phyloP scores from a whole-genome alignment of 176 grass and related monocot genomes.

The Eremochloa ophiuroides region DNA sequence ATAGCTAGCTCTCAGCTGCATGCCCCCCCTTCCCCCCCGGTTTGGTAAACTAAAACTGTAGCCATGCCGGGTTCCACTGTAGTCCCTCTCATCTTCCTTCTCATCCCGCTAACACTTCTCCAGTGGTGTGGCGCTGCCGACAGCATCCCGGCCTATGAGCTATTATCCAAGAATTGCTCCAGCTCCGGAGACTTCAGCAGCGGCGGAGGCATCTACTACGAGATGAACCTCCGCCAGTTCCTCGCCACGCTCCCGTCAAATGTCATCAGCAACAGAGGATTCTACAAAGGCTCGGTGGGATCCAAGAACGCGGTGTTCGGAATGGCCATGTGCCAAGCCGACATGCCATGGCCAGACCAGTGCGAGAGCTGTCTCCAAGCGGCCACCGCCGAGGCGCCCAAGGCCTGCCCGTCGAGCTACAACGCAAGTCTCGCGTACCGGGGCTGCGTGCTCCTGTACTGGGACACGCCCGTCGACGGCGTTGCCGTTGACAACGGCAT shows the following conservation, averaged over 20 bases:
- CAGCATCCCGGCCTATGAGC: too few relatives aligned
- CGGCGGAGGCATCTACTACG: neutral
- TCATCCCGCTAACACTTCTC: too few relatives aligned
- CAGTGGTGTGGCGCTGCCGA: too few relatives aligned
- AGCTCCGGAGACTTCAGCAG: too few relatives aligned
- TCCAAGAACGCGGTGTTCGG: neutral
- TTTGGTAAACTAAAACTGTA: too few relatives aligned
- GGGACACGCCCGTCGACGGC: neutral
- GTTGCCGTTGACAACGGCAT: too few relatives aligned
- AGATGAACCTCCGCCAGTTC: neutral
- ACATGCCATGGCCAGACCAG: neutral
- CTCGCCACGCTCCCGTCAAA: neutral
- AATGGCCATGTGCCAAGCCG: neutral
- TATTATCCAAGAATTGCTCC: too few relatives aligned
- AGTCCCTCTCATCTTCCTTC: too few relatives aligned
- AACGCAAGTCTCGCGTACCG: neutral
- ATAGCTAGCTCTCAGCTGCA: too few relatives aligned
- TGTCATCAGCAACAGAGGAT: neutral
- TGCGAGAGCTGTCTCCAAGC: neutral
- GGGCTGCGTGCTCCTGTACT: neutral
- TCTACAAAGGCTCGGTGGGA: neutral
- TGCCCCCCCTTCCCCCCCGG: too few relatives aligned
- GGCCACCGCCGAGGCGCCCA: neutral
- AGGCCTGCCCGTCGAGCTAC: neutral
- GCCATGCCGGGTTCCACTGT: too few relatives aligned